Evolutionary conservation across 768 basidiomycete genomes (phyloP), one percentile per base, ranked within the genome.

Genomic region (Galerina marginata): DNA sequence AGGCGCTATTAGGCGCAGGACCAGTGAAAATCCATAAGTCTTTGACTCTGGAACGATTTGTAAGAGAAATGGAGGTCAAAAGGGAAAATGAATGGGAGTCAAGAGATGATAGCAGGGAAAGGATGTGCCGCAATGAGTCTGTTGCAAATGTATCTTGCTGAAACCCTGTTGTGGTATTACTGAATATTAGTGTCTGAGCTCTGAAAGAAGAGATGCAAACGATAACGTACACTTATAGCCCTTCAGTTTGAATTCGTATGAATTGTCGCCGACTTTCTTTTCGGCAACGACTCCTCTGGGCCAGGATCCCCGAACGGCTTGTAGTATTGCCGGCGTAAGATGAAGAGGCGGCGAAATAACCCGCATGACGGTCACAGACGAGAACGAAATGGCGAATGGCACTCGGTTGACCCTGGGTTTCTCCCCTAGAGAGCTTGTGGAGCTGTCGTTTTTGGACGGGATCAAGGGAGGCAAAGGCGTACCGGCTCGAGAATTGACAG

Each of bases 21-120:
- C 88, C 88, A 0, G 85, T 84, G 70, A 92, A 92, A 44, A 92
- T 77, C 91, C 91, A 92, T 2, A 92, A 70, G 69, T 92, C 91
- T 69, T 91, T 91, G 48, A 86, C 82, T 61, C 89, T 80, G 20
- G 91, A 90, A 38, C 85, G 89, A 65, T 78, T 83, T n/a, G 84
- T 84, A 56, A 92, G 77, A n/a, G 89, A 85, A 45, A 92, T 71
- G 9, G 91, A 92, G 0, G 89, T 79, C 5, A 90, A 76, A 51
- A 92, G 82, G 10, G 84, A 81, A 67, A 90, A 92, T 3, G 86
- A 83, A 54, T 91, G 86, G 6, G 78, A 74, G 67, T 92, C 90
- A 11, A 92, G 81, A 42, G 89, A 83, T 15, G 82, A 77, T 20
- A 92, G 79, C 29, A 92, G 79, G 9, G 85, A 74, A 44, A 92